Evolutionary conservation across 1,284 basidiomycete species (phyloP).

Genomic region (Microbotryomycetes sp.): DNA sequence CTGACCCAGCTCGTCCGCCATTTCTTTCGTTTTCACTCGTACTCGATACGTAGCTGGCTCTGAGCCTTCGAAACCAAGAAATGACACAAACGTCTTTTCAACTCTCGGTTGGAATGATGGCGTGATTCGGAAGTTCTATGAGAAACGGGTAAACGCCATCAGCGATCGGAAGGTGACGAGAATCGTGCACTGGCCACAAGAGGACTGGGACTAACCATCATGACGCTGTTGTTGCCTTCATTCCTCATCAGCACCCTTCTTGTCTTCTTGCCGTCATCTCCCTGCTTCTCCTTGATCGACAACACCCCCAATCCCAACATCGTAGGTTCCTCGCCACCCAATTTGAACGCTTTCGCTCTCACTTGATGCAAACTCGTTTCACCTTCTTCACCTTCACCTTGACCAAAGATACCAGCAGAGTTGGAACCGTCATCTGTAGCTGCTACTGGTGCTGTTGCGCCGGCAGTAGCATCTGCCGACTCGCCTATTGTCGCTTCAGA

Average conservation of each 20-base stretch:
- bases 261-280: constrained; percentile 20
- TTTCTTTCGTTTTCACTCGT: constrained; percentile 26
- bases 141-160: neutral
- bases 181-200: too few species aligned
- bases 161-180: neutral
- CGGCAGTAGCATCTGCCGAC: neutral
- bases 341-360: constrained; percentile 10
- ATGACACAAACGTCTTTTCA: constrained; percentile 30
- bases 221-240: constrained; percentile 30
- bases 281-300: constrained; percentile 28
- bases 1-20: constrained; percentile 18
- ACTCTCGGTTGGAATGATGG: constrained; percentile 9
- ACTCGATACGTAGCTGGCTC: constrained; percentile 27
- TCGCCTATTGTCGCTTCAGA: neutral
- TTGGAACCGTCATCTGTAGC: neutral
- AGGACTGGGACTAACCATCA: constrained; percentile 25
- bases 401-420: neutral
- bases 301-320: constrained; percentile 27
- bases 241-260: constrained; percentile 31
- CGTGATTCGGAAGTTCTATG: constrained; percentile 33
- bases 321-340: constrained; percentile 10
- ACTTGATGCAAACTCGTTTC: constrained; percentile 12
- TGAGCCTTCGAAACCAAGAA: constrained; percentile 26
- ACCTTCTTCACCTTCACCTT: constrained; percentile 29
- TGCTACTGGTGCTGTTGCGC: neutral